phyloP scores from a whole-genome alignment of 805 yeast genomes.

The Metahyphopichia silvanorum region DNA sequence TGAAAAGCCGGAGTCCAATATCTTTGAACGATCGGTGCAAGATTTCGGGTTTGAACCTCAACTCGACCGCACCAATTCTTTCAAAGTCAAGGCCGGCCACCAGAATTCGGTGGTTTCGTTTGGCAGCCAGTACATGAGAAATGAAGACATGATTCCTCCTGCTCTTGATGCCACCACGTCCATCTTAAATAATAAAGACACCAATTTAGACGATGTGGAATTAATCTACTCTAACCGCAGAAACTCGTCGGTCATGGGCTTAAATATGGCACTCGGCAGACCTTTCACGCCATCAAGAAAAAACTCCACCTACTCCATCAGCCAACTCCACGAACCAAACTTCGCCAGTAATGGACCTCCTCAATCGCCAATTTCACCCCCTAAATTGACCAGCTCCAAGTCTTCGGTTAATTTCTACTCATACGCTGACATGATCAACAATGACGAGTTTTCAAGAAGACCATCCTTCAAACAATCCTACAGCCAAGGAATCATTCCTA shows the following conservation, averaged over 20 bases:
- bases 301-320: slow-evolving; percentile 28
- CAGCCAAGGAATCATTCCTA: slow-evolving; percentile 32
- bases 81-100: slow-evolving; percentile 12
- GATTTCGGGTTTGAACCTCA: slow-evolving; percentile 18
- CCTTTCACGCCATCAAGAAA: slow-evolving; percentile 38
- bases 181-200: slow-evolving; percentile 55
- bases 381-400: slow-evolving; percentile 32
- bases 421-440: slow-evolving; percentile 74
- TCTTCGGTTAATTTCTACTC: slow-evolving; percentile 57
- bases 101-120: slow-evolving; percentile 23
- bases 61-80: not conserved
- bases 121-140: slow-evolving; percentile 25
- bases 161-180: slow-evolving; percentile 75
- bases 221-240: slow-evolving; percentile 60
- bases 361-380: slow-evolving; percentile 36
- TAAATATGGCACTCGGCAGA: slow-evolving; percentile 48
- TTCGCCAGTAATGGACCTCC: slow-evolving; percentile 4
- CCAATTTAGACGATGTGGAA: slow-evolving; percentile 67
- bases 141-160: slow-evolving; percentile 74
- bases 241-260: slow-evolving; percentile 50
- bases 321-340: slow-evolving; percentile 8
- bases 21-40: slow-evolving; percentile 43
- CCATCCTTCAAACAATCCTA: slow-evolving; percentile 48
- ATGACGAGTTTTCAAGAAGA: slow-evolving; percentile 63
- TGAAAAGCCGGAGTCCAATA: slow-evolving; percentile 19